Conservation (phyloP, 495 filamentous ascomycete genomes). For the Daldinia vernicosa region DNA sequence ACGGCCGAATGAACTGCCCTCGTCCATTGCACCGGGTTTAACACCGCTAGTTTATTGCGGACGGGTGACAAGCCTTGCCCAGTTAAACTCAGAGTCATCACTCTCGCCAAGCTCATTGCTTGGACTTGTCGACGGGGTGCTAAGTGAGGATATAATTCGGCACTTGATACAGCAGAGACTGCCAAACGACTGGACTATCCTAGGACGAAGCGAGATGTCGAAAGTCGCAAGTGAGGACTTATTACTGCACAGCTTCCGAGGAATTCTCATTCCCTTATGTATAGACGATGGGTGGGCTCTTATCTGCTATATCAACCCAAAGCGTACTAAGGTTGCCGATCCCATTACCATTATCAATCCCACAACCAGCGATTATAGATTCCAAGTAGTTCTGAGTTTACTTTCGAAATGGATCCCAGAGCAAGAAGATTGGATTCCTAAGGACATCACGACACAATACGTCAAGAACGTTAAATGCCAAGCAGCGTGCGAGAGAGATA, state of each 20-base stretch:
- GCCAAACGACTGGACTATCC: slow-evolving; percentile 4
- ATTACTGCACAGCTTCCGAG: slow-evolving; percentile 3
- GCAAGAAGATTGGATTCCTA: slow-evolving; percentile 3
- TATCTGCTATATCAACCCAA: slow-evolving; percentile 15
- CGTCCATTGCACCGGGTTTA: background rate
- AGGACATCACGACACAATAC: background rate
- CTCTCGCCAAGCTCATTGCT: background rate
- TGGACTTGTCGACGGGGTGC: background rate
- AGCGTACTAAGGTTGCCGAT: background rate
- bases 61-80: background rate
- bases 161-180: slow-evolving; percentile 1
- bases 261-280: slow-evolving; percentile 13
- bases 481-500: slow-evolving; percentile 3
- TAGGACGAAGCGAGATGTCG: background rate
- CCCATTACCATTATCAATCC: slow-evolving; percentile 10
- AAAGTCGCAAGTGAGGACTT: background rate
- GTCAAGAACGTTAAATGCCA: background rate
- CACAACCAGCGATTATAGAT: background rate
- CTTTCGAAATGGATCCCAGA: slow-evolving; percentile 7
- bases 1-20: background rate
- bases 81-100: background rate
- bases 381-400: background rate
- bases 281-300: slow-evolving; percentile 5
- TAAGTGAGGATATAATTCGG: background rate
- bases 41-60: background rate